Percentiles rank a stretch among this genome's conserved stretches.
phyloP scores from a whole-genome alignment of 495 filamentous ascomycete genomes.

The Elasticomyces elasticus region DNA sequence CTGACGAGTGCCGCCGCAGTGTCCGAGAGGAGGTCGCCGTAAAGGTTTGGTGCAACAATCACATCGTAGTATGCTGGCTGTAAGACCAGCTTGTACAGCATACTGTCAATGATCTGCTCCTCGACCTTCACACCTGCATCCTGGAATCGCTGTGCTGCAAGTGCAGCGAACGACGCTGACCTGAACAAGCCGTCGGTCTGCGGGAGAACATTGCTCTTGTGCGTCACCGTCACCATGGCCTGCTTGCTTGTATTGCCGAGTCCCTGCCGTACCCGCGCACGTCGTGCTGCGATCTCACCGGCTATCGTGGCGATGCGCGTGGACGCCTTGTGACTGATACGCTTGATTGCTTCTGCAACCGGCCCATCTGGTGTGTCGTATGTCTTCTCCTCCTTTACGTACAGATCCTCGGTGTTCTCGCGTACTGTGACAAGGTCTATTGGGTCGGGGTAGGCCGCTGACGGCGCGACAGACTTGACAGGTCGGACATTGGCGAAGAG shows the following conservation, averaged over 20 bases:
- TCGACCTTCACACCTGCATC: constrained; percentile 61
- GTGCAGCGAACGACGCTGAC: constrained; percentile 59
- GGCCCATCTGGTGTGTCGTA: constrained; percentile 49
- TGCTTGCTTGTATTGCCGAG: constrained; percentile 45
- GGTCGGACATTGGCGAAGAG: constrained; percentile 97
- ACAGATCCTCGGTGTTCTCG: constrained; percentile 97
- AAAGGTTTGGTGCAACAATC: constrained; percentile 94
- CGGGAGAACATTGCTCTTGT: constrained; percentile 94
- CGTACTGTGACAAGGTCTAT: constrained; percentile 97
- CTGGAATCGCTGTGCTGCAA: constrained; percentile 44
- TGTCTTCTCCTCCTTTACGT: constrained; percentile 94
- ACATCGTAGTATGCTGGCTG: constrained; percentile 92
- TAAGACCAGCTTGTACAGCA: constrained; percentile 99
- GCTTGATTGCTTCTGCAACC: constrained; percentile 94
- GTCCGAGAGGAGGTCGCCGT: constrained; percentile 93
- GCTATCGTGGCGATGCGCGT: constrained; percentile 82
- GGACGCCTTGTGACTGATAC: constrained; percentile 77
- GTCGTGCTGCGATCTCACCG: constrained; percentile 81
- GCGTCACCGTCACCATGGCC: constrained; percentile 88
- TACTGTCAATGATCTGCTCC: constrained; percentile 97
- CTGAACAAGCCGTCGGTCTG: constrained; percentile 97
- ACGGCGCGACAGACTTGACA: constrained; percentile 70
- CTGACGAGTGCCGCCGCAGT: constrained; percentile 92
- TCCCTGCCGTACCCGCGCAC: constrained; percentile 63
- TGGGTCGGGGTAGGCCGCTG: constrained; percentile 19